Base-by-base conservation (phyloP, 345 rosid species). In the Cochlearia excelsa region DNA sequence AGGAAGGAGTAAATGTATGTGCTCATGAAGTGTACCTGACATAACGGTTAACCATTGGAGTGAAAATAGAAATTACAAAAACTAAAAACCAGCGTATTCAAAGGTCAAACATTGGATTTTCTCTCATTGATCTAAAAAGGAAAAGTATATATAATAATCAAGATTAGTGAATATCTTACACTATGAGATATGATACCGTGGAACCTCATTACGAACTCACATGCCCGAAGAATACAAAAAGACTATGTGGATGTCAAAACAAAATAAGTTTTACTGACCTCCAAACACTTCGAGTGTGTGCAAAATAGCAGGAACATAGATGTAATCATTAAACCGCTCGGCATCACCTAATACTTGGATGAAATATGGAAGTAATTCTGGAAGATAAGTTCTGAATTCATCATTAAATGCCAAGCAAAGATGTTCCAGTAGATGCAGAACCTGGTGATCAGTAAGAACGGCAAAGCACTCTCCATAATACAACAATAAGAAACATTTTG, bases 341-440 rank as follows among this genome's bases (percentile, higher is more conserved):
- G 99, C 95, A 57, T 89, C 99, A 54, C 92, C 89, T 64, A 93
- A 77, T 64, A 93, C 99, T 81, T 82, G 95, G 77, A 93, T 84
- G 76, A 96, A 93, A 67, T 81, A 80, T 47, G 96, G 99, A 66
- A 93, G 90, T 64, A 93, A 89, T 74, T 74, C 87, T 44, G 99
- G 97, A 75, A 93, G 95, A 77, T 89, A 82, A 51, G 74, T 81
- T 64, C 96, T 81, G 71, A 93, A 93, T 78, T 90, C 99, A 81
- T 93, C 97, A 73, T 93, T 93, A 51, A 89, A 92, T 66, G 97
- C 99, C 78, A 93, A 74, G 78, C 97, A 93, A 73, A 93, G 95
- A 77, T 93, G 99, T 78, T 90, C 92, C 71, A 93, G 94, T 37
- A 93, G 85, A 81, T 93, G 95, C 77, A 93, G 72, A 72, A 93